These are phyloP conservation scores for Microdochium bolleyi DNA, from an alignment of 2,329 filamentous ascomycete species.

Conservation along the genomic window DNA sequence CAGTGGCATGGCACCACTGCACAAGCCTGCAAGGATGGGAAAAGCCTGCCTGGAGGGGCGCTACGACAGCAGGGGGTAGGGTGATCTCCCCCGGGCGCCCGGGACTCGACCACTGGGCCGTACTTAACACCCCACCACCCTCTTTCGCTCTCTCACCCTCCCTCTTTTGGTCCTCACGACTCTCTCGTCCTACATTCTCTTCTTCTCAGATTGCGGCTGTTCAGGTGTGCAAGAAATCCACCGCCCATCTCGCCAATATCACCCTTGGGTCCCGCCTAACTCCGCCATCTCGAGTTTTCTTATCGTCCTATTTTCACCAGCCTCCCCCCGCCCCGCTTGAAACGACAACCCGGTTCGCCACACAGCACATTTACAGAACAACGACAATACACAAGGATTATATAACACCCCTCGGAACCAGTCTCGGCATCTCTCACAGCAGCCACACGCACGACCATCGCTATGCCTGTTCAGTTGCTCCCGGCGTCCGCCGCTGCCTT, in stretches of 20 bases:
- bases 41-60: not conserved
- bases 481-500: slow-evolving; percentile 95
- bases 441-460: slow-evolving; percentile 19
- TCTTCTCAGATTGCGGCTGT: slow-evolving; percentile 47
- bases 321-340: slow-evolving; percentile 16
- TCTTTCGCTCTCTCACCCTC: slow-evolving; percentile 37
- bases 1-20: too few species aligned
- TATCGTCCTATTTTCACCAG: slow-evolving; percentile 32
- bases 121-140: slow-evolving; percentile 44
- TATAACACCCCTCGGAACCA: not conserved
- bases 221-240: slow-evolving; percentile 48
- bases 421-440: not conserved
- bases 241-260: slow-evolving; percentile 17
- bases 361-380: not conserved
- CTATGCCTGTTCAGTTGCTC: slow-evolving; percentile 87
- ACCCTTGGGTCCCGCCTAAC: slow-evolving; percentile 47
- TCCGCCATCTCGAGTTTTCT: slow-evolving; percentile 36
- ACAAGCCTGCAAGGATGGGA: too few species aligned
- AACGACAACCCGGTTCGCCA: slow-evolving; percentile 1
- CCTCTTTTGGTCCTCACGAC: slow-evolving; percentile 44
- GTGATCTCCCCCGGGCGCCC: not conserved
- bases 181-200: slow-evolving; percentile 50
- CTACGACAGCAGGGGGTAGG: not conserved
- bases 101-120: slow-evolving; percentile 8
- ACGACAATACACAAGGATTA: not conserved